phyloP scores from a whole-genome alignment of 2,329 filamentous ascomycete genomes.

The Apiospora pterosperma region DNA sequence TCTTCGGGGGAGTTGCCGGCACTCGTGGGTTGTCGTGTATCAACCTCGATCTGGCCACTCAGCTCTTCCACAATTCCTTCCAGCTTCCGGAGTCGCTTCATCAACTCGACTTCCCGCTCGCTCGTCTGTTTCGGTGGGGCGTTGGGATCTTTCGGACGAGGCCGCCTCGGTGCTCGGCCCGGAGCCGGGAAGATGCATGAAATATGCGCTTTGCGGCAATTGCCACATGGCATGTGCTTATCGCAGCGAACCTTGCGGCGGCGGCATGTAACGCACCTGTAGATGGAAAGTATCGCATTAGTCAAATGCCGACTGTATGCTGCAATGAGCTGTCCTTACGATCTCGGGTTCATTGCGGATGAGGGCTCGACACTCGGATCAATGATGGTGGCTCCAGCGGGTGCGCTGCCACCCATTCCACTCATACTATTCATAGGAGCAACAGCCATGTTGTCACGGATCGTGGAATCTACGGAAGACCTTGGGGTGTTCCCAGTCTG shows the following conservation, averaged over 20 bases:
- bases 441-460: not conserved
- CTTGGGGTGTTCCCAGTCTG: not conserved
- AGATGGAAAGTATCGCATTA: not conserved
- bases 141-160: constrained; percentile 62
- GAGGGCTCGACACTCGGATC: constrained; percentile 27
- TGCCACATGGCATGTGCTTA: constrained; percentile 73
- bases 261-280: constrained; percentile 43
- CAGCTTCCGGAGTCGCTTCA: constrained; percentile 68
- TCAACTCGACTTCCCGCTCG: constrained; percentile 63
- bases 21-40: constrained; percentile 35
- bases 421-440: not conserved
- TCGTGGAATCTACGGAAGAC: not conserved
- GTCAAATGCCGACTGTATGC: not conserved
- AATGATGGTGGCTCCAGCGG: constrained; percentile 26
- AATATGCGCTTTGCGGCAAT: constrained; percentile 68
- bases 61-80: constrained; percentile 73
- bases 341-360: constrained; percentile 28
- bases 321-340: constrained; percentile 21
- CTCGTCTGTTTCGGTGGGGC: constrained; percentile 56
- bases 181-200: constrained; percentile 73
- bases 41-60: constrained; percentile 60
- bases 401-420: constrained; percentile 2
- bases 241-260: constrained; percentile 70
- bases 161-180: constrained; percentile 66
- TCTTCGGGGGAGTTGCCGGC: constrained; percentile 36